Conservation (phyloP, 2,329 filamentous ascomycete genomes). For the Paecilomyces niveus region DNA sequence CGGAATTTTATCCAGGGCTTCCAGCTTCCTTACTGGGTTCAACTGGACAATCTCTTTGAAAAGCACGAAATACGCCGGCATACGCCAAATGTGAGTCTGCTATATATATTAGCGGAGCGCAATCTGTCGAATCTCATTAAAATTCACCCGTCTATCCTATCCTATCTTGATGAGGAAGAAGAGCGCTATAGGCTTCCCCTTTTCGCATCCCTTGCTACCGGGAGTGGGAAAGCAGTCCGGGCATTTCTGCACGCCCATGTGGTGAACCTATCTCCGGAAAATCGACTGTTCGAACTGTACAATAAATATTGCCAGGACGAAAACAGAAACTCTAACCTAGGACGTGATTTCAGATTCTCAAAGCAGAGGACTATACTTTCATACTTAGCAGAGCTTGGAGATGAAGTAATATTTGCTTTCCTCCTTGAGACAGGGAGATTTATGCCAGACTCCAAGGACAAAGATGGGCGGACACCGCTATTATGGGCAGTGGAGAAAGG, state of each 20-base stretch:
- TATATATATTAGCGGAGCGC: constrained; percentile 1
- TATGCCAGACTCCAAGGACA: background rate
- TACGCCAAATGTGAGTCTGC: background rate
- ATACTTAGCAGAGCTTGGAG: too few species aligned
- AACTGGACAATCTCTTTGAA: background rate
- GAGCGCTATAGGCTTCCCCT: background rate
- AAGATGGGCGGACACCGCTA: background rate
- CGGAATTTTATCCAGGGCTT: background rate
- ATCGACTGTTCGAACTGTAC: too few species aligned
- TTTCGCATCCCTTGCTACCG: background rate
- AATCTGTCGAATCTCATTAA: background rate
- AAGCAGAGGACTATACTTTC: too few species aligned
- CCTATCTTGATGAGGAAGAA: background rate
- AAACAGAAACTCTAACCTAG: too few species aligned
- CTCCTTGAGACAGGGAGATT: background rate
- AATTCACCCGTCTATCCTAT: background rate
- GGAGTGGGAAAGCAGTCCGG: constrained; percentile 2
- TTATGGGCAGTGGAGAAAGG: background rate
- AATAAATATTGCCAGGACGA: too few species aligned
- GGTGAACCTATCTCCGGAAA: too few species aligned
- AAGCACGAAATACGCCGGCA: background rate
- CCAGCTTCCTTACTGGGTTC: background rate
- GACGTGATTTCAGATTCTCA: too few species aligned
- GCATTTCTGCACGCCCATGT: constrained; percentile 35
- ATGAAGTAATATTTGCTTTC: too few species aligned